Evolutionary conservation across 164 flowering plant genomes (phyloP).

Genomic region (Malania oleifera): DNA sequence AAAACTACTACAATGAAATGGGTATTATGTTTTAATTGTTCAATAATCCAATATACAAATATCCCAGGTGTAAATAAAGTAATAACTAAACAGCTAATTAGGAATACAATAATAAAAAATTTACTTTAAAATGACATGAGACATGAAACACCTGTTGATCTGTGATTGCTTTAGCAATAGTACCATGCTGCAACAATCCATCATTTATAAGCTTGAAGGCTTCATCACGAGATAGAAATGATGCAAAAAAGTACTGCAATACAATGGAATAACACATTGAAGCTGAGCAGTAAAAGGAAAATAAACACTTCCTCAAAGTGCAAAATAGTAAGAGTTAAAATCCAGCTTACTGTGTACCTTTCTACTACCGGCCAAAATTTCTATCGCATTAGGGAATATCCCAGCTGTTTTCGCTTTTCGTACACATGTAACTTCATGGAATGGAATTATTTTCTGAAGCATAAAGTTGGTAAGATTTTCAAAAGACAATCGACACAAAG

Average conservation of each 20-base stretch:
- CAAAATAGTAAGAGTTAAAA: background rate
- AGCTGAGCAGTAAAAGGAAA: constrained; percentile 1
- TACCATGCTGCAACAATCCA: constrained; percentile 60
- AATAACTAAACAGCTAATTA: background rate
- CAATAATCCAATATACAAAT: no score
- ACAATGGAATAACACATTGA: constrained; percentile 11
- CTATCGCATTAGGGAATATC: constrained; percentile 93
- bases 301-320: background rate
- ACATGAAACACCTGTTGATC: constrained; percentile 47
- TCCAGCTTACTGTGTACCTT: constrained; percentile 40
- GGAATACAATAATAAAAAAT: background rate
- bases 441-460: constrained; percentile 72
- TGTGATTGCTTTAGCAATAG: constrained; percentile 24
- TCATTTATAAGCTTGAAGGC: constrained; percentile 80
- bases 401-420: constrained; percentile 93
- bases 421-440: constrained; percentile 67
- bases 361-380: constrained; percentile 63
- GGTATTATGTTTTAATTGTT: no score
- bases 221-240: constrained; percentile 94
- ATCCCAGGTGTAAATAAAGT: no score
- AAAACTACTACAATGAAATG: no score
- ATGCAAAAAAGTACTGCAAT: constrained; percentile 86
- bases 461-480: background rate
- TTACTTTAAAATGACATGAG: background rate
- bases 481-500: background rate